phyloP scores from a whole-genome alignment of 2,329 filamentous ascomycete genomes.

The Trichoderma arundinaceum region DNA sequence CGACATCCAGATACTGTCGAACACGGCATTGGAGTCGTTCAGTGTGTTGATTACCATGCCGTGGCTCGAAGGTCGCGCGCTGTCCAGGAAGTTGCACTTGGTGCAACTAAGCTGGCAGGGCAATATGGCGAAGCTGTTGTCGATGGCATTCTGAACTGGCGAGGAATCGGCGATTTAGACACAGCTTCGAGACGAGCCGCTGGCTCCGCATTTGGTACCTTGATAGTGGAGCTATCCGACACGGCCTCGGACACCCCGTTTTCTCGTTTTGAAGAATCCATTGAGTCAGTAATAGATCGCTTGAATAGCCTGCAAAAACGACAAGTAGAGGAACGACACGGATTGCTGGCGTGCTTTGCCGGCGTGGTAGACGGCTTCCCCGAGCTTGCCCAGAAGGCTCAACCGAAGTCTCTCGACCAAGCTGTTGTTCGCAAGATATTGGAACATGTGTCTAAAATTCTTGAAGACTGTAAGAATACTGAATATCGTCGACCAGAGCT shows the following conservation, averaged over 20 bases:
- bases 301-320: conserved; percentile 55
- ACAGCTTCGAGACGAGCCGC: conserved; percentile 73
- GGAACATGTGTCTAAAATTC: conserved; percentile 41
- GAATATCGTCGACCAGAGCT: conserved; percentile 67
- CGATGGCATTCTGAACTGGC: conserved; percentile 77
- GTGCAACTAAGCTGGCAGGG: conserved; percentile 68
- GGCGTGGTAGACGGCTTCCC: conserved; percentile 59
- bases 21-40: conserved; percentile 84
- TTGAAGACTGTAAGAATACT: conserved; percentile 50
- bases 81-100: conserved; percentile 75
- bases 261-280: conserved; percentile 42
- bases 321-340: conserved; percentile 73
- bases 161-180: conserved; percentile 84
- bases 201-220: conserved; percentile 69
- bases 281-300: conserved; percentile 52
- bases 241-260: conserved; percentile 33
- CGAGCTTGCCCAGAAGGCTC: conserved; percentile 36
- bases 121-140: conserved; percentile 75
- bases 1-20: conserved; percentile 85
- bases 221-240: conserved; percentile 54
- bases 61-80: conserved; percentile 87
- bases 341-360: conserved; percentile 66
- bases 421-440: conserved; percentile 42
- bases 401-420: not conserved
- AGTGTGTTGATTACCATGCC: conserved; percentile 89